Base-by-base conservation (phyloP, 352 stramenopile species). In the Elongisporangium anandrum region DNA sequence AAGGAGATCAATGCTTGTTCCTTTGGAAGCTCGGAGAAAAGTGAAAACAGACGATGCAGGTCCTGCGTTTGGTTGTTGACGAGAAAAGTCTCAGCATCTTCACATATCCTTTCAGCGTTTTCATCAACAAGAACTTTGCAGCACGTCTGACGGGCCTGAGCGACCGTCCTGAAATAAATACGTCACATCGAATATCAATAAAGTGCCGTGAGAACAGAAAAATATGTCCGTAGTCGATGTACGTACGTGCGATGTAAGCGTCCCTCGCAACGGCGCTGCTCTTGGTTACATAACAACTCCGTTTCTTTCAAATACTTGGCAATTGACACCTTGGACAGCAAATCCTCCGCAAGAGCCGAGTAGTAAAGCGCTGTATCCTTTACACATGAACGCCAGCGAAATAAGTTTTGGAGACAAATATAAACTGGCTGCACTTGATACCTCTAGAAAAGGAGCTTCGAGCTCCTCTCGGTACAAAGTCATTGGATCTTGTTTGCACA, bases 21-120 rank as follows among this genome's bases (percentile, higher is more conserved):
- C 55, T 88, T 93, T 0, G 81, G 70, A 22, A 95, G 62, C 60
- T 95, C 84, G 1, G 81, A 95, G 62, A 95, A 94, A 8, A 95
- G 66, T 17, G 77, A 83, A 57, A 93, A 95, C 9, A 95, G 66
- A 19, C 86, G 74, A 50, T 79, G 84, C 3, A 95, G 66, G 67
- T 95, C 81, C 51, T 90, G 63, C 3, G 79, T 92, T 54, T 92
- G 81, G 54, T 92, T 89, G 60, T 88, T 81, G 10, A 78, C 79
- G 56, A 95, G 63, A 50, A 95, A 95, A 7, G 52, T 73, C 57
- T 94, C 82, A 0, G 79, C 79, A 47, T 92, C 78, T 52, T 90
- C 80, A 65, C 86, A 95, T 19, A 95, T 92, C 26, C 72, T 82
- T 54, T 95, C 84, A 24, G 79, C 78, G 57, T 95, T 84, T 23